phyloP scores from a whole-genome alignment of 345 rosid species.

The Hirschfeldia incana region DNA sequence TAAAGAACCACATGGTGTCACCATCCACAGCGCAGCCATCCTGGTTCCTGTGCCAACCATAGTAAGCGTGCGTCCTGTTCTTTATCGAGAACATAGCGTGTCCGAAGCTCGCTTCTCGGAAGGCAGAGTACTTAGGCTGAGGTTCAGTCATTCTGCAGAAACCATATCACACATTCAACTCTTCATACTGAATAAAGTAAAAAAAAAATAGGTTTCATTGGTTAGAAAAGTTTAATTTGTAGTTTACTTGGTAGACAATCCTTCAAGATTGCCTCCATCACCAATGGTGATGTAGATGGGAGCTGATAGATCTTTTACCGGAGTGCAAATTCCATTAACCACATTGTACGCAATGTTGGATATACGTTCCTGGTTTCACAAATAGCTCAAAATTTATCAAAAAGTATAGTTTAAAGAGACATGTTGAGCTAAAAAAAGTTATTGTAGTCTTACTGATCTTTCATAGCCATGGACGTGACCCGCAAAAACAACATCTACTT shows the following conservation, averaged over 20 bases:
- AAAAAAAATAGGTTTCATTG: not conserved
- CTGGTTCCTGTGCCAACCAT: constrained; percentile 78
- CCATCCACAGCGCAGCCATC: constrained; percentile 75
- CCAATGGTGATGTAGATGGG: constrained; percentile 77
- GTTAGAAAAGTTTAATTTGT: not conserved
- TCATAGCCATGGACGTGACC: constrained; percentile 43
- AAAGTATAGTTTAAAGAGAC: not conserved
- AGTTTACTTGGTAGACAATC: constrained; percentile 66
- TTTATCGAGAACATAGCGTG: constrained; percentile 69
- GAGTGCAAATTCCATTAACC: constrained; percentile 47
- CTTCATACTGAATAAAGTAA: not conserved
- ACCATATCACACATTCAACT: not conserved
- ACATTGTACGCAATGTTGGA: constrained; percentile 70
- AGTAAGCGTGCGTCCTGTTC: constrained; percentile 74
- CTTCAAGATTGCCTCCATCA: constrained; percentile 83
- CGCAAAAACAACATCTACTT: constrained; percentile 79
- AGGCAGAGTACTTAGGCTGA: constrained; percentile 81
- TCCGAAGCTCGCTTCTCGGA: constrained; percentile 85
- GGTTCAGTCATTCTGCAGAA: constrained; percentile 71
- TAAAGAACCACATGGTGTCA: constrained; percentile 73
- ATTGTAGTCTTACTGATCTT: constrained; percentile 20
- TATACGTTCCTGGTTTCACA: constrained; percentile 58
- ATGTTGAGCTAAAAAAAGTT: not conserved
- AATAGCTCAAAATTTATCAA: not conserved
- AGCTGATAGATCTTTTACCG: constrained; percentile 59